These are phyloP conservation scores for Hyparrhenia diplandra DNA, from an alignment of 176 grass and related monocot genomes.

Conservation along the genomic window DNA sequence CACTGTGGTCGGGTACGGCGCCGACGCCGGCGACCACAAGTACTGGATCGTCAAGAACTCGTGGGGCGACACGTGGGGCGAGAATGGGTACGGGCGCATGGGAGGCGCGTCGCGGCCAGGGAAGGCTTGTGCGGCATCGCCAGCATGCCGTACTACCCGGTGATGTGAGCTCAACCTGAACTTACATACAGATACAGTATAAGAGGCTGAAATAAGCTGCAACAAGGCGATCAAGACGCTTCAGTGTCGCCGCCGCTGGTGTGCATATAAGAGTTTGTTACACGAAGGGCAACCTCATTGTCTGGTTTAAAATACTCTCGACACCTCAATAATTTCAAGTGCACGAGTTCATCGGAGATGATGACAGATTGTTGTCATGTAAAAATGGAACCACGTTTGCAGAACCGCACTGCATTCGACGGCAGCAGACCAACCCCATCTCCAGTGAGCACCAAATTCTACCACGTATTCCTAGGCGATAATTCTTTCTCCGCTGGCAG, in stretches of 20 bases:
- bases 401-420: not conserved
- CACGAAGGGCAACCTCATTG: not conserved
- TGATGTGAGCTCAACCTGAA: not conserved
- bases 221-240: not conserved
- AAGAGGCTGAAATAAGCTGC: not conserved
- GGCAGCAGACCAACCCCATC: not conserved
- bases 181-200: not conserved
- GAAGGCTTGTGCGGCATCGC: conserved; percentile 19
- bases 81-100: conserved; percentile 14
- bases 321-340: not conserved
- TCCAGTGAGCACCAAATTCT: not conserved
- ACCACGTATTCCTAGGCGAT: conserved; percentile 7
- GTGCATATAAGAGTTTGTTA: not conserved
- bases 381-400: not conserved
- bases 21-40: not conserved
- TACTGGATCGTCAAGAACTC: conserved; percentile 32
- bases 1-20: conserved; percentile 15
- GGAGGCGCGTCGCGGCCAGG: not conserved
- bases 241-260: not conserved
- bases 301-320: not conserved
- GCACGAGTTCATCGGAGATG: not conserved
- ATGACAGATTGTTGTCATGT: not conserved
- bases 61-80: conserved; percentile 2
- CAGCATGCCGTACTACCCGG: not conserved
- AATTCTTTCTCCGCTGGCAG: not conserved